These are phyloP conservation scores for Oryza glumipatula DNA, from an alignment of 176 grass and related monocot genomes.

Conservation along the genomic window DNA sequence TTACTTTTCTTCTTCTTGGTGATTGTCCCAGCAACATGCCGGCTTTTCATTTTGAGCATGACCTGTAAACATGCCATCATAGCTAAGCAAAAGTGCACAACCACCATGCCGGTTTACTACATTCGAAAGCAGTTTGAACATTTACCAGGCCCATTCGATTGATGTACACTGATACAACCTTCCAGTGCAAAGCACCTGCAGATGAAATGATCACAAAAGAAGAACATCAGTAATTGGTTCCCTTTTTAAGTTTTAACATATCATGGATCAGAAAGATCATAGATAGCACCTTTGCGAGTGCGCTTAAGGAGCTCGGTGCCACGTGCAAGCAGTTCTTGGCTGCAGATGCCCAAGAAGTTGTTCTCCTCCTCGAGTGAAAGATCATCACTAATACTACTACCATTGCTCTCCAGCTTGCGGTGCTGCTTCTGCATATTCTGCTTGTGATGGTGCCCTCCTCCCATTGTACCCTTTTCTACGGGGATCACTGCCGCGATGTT, in stretches of 20 bases:
- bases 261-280: neutral
- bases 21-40: conserved; percentile 86
- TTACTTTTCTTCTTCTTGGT: conserved; percentile 99
- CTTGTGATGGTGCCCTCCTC: conserved; percentile 60
- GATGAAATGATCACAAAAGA: neutral
- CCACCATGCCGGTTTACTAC: neutral
- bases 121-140: neutral
- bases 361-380: conserved; percentile 69
- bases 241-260: neutral
- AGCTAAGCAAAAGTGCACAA: neutral
- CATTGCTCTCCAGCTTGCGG: conserved; percentile 71
- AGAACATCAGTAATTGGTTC: conserved; percentile 8
- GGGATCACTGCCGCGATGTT: conserved; percentile 97
- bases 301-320: conserved; percentile 95
- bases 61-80: conserved; percentile 48
- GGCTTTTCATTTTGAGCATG: conserved; percentile 93
- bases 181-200: conserved; percentile 85
- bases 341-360: conserved; percentile 88
- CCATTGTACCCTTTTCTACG: conserved; percentile 72
- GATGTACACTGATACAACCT: conserved; percentile 92
- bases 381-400: conserved; percentile 75
- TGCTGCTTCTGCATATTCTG: conserved; percentile 58
- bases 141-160: conserved; percentile 89
- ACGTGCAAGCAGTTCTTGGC: conserved; percentile 83
- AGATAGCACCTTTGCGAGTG: conserved; percentile 72